These are phyloP conservation scores for Phallus indusiatus DNA, from an alignment of 768 basidiomycete species.

Conservation along the genomic window DNA sequence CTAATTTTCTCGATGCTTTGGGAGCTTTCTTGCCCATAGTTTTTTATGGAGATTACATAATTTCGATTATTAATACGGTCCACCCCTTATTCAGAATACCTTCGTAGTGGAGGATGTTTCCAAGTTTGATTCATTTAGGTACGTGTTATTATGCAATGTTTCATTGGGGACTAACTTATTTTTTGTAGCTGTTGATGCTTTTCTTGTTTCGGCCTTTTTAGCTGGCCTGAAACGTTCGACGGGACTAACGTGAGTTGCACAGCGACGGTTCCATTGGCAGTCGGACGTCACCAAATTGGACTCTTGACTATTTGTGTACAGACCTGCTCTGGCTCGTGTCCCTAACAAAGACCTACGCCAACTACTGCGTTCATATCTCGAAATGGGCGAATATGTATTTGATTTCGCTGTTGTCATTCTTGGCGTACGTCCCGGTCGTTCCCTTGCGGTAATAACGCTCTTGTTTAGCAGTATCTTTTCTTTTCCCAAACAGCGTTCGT, in stretches of 20 bases:
- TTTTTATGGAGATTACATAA: not conserved
- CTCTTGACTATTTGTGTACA: not conserved
- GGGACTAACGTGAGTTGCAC: slow-evolving; percentile 63
- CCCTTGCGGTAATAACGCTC: not conserved
- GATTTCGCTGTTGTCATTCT: slow-evolving; percentile 81
- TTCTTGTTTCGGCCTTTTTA: slow-evolving; percentile 71
- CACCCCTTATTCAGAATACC: too few species aligned
- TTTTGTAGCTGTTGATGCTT: slow-evolving; percentile 51
- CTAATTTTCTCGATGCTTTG: slow-evolving; percentile 84
- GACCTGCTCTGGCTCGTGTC: slow-evolving; percentile 43
- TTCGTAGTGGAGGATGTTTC: slow-evolving; percentile 37
- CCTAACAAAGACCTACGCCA: slow-evolving; percentile 86
- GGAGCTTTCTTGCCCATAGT: slow-evolving; percentile 51
- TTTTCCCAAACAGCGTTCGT: slow-evolving; percentile 42
- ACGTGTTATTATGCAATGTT: not conserved
- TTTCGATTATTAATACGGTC: too few species aligned
- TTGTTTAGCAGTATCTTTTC: not conserved
- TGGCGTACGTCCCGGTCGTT: slow-evolving; percentile 57
- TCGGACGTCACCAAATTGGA: not conserved
- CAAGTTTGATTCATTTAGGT: slow-evolving; percentile 53
- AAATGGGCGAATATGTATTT: slow-evolving; percentile 80
- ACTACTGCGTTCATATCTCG: slow-evolving; percentile 66
- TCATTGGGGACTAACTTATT: not conserved
- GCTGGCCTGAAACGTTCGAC: slow-evolving; percentile 81
- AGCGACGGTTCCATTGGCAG: not conserved